Evolutionary conservation across 176 grass and related monocot genomes (phyloP).

Genomic region (Thinopyrum elongatum): DNA sequence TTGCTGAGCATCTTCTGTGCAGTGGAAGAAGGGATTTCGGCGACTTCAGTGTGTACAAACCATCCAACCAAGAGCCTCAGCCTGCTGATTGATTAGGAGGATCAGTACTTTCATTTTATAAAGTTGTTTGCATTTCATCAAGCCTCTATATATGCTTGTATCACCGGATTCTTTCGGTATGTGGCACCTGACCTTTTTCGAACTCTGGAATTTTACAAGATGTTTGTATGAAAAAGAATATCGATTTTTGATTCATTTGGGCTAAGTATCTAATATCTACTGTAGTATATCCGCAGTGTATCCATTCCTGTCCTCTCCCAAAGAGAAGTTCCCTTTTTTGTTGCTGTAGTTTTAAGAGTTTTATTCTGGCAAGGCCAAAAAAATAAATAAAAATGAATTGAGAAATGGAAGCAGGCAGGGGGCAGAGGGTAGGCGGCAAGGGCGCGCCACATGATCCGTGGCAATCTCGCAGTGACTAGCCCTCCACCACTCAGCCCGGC

Average conservation of each 20-base stretch:
- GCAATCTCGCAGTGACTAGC: neutral
- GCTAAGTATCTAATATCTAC: neutral
- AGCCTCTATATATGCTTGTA: neutral
- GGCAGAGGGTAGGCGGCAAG: neutral
- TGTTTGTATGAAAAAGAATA: neutral
- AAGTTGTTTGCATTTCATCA: neutral
- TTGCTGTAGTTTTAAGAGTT: neutral
- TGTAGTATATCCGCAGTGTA: slow-evolving; percentile 25
- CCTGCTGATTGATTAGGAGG: slow-evolving; percentile 24
- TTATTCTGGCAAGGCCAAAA: neutral
- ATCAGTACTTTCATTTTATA: neutral
- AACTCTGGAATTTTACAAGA: neutral
- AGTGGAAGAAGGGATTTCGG: slow-evolving; percentile 88
- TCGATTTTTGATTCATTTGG: neutral
- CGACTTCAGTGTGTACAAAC: slow-evolving; percentile 83
- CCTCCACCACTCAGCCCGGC: slow-evolving; percentile 39
- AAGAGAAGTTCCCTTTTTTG: neutral
- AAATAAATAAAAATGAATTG: neutral
- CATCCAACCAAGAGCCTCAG: slow-evolving; percentile 40
- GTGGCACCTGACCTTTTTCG: neutral
- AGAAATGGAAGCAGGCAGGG: neutral
- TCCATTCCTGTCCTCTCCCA: neutral
- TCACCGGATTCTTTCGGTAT: neutral
- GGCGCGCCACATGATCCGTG: slow-evolving; percentile 41
- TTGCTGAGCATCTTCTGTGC: slow-evolving; percentile 12